Conservation (phyloP, 305 asterid species). For the Ruellia speciosa region DNA sequence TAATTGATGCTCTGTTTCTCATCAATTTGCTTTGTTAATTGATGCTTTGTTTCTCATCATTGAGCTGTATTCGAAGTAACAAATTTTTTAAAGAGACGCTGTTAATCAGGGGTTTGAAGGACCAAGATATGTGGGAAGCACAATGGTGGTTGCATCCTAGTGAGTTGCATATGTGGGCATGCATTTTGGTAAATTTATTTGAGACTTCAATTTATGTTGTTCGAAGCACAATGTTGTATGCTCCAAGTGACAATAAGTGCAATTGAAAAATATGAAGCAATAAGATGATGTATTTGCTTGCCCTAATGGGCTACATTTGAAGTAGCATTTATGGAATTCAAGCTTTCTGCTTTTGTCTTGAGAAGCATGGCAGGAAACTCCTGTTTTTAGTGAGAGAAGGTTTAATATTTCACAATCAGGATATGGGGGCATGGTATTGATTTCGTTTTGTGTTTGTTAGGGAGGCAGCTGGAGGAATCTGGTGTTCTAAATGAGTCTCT, state of each 20-base stretch:
- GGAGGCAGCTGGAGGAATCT: constrained; percentile 84
- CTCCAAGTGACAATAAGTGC: too few relatives aligned
- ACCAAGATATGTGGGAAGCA: too few relatives aligned
- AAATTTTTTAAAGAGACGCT: too few relatives aligned
- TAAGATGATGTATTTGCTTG: neutral
- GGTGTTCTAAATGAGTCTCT: constrained; percentile 85
- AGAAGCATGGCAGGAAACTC: neutral
- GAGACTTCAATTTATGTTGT: too few relatives aligned
- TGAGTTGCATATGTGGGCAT: too few relatives aligned
- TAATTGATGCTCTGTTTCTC: too few relatives aligned
- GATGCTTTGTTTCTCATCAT: too few relatives aligned
- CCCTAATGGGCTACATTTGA: neutral
- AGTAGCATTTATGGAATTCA: neutral
- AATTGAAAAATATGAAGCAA: neutral
- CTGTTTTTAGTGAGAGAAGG: neutral
- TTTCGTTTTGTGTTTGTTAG: constrained; percentile 31
- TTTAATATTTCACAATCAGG: constrained; percentile 5
- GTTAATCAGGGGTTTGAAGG: too few relatives aligned
- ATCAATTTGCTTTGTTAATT: too few relatives aligned
- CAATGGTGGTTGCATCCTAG: too few relatives aligned
- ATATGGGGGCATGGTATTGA: neutral
- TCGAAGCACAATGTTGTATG: too few relatives aligned
- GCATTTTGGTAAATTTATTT: neutral
- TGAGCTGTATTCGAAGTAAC: too few relatives aligned
- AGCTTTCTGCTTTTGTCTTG: neutral